These are phyloP conservation scores for Fistulinella prunicolor DNA, from an alignment of 768 basidiomycete species.

Conservation along the genomic window DNA sequence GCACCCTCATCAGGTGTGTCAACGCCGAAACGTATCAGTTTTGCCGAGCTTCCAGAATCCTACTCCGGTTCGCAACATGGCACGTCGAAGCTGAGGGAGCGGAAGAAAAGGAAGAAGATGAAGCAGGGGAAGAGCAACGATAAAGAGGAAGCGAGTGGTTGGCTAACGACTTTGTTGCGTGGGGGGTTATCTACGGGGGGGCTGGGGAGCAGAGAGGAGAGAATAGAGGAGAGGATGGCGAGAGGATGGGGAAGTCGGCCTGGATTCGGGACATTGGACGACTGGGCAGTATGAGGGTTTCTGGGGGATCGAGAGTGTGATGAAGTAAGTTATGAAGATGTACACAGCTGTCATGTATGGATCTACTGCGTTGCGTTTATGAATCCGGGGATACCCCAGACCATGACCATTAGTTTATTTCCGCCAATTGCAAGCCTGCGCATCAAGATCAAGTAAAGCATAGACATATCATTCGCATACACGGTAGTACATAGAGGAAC, in stretches of 20 bases:
- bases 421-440: too few relatives aligned
- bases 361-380: neutral
- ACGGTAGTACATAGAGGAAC: constrained; percentile 1
- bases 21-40: constrained; percentile 77
- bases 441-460: too few relatives aligned
- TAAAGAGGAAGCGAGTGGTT: constrained; percentile 22
- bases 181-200: constrained; percentile 26
- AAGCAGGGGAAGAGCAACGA: constrained; percentile 35
- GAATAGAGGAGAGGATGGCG: constrained; percentile 50
- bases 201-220: constrained; percentile 40
- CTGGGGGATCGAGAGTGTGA: neutral
- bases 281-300: constrained; percentile 48
- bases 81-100: constrained; percentile 35
- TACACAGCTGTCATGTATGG: constrained; percentile 5
- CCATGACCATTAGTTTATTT: too few relatives aligned
- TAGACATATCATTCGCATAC: constrained; percentile 19
- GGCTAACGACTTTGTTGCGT: constrained; percentile 23
- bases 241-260: constrained; percentile 47
- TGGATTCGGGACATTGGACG: constrained; percentile 45
- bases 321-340: constrained; percentile 13
- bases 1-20: constrained; percentile 47
- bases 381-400: neutral
- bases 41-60: constrained; percentile 71
- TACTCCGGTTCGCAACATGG: constrained; percentile 42
- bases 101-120: constrained; percentile 30